These are phyloP conservation scores for Posidonia australis DNA, from an alignment of 106 monocot genomes.

Conservation along the genomic window DNA sequence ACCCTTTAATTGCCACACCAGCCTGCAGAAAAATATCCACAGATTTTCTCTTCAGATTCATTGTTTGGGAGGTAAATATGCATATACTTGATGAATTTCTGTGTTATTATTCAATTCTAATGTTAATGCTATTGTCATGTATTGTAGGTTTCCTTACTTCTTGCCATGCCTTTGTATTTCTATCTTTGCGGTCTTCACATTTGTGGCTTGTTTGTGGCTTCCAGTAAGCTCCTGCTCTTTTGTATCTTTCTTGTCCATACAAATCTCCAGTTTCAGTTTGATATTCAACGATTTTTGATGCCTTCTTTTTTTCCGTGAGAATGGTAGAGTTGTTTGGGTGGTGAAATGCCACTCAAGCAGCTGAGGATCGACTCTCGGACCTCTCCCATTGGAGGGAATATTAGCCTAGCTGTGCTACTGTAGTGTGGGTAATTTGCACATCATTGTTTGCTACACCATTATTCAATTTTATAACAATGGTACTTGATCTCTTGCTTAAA, in stretches of 20 bases:
- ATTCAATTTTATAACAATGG: too few relatives aligned
- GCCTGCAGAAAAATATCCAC: slow-evolving; percentile 80
- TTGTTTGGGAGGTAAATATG: slow-evolving; percentile 22
- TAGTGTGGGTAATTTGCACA: too few relatives aligned
- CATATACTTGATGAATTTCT: neutral
- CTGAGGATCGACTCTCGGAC: too few relatives aligned
- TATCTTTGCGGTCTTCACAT: slow-evolving; percentile 5
- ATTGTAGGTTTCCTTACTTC: slow-evolving; percentile 23
- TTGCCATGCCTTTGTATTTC: slow-evolving; percentile 28
- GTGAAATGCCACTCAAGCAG: too few relatives aligned
- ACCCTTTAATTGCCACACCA: slow-evolving; percentile 16
- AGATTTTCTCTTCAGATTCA: slow-evolving; percentile 46
- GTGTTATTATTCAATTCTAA: neutral
- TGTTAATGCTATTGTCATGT: neutral
- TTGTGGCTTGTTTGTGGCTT: slow-evolving; percentile 13
- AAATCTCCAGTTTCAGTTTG: too few relatives aligned
- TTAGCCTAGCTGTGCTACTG: too few relatives aligned
- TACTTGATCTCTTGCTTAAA: too few relatives aligned
- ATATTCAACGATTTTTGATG: too few relatives aligned
- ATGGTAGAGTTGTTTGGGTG: too few relatives aligned
- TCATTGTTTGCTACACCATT: too few relatives aligned
- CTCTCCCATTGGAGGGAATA: too few relatives aligned
- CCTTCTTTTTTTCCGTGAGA: too few relatives aligned
- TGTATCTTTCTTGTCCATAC: neutral
- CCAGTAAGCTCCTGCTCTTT: slow-evolving; percentile 10